Evolutionary conservation across 345 rosid species (phyloP).

Genomic region (Eucalyptus marginata): DNA sequence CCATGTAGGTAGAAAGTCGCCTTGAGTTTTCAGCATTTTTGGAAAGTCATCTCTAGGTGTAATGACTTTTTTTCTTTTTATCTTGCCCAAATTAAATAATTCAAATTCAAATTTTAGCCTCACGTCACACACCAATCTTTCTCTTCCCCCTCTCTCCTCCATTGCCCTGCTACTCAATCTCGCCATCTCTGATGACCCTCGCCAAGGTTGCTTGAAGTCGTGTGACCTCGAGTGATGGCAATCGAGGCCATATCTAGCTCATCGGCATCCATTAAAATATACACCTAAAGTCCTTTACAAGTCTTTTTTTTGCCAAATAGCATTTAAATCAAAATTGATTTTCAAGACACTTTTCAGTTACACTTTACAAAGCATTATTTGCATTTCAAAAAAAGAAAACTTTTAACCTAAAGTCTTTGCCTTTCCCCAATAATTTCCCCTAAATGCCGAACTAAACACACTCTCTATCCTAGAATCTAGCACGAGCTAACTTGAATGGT

Average conservation of each 20-base stretch:
- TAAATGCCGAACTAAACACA: not conserved
- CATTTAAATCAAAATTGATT: not conserved
- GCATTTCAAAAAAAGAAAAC: no score
- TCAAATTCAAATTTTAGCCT: not conserved
- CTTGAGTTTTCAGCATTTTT: not conserved
- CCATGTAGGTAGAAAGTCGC: not conserved
- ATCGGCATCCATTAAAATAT: not conserved
- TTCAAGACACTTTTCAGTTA: fast-evolving
- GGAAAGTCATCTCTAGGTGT: not conserved
- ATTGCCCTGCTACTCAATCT: fast-evolving
- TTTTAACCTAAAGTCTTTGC: no score
- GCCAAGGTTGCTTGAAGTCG: not conserved
- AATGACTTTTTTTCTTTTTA: not conserved
- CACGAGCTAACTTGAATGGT: not conserved
- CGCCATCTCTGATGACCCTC: fast-evolving
- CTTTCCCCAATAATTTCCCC: fast-evolving
- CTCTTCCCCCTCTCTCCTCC: not conserved
- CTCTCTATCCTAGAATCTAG: not conserved
- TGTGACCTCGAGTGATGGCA: not conserved
- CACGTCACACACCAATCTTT: not conserved
- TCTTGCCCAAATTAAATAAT: not conserved
- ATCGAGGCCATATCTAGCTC: fast-evolving
- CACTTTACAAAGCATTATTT: not conserved
- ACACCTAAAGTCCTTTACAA: no score
- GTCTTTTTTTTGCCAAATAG: fast-evolving